Evolutionary conservation across 78 protist species (phyloP).

Genomic region (Chrysochromulina tobinii): DNA sequence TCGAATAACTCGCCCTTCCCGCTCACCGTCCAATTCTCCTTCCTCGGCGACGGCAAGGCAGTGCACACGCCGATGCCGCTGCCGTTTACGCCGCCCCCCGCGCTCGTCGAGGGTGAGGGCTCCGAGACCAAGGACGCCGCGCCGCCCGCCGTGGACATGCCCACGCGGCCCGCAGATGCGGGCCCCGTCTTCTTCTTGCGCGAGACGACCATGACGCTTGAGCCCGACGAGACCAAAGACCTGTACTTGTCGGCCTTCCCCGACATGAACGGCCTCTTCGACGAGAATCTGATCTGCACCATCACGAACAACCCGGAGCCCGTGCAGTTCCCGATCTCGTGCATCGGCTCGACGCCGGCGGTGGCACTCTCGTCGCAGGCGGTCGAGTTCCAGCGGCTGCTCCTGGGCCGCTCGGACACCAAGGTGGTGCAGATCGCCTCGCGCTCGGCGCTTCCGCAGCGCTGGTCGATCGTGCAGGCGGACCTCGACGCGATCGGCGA

Average conservation of each 20-base stretch:
- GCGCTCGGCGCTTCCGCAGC: background rate
- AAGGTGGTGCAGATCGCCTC: background rate
- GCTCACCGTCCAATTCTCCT: constrained; percentile 20
- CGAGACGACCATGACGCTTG: constrained; percentile 12
- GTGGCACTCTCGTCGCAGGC: background rate
- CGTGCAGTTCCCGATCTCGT: constrained; percentile 29
- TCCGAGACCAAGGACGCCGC: background rate
- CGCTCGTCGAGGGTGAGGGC: background rate
- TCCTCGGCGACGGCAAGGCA: background rate
- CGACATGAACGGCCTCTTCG: background rate
- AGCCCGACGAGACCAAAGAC: constrained; percentile 48
- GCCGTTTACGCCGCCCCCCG: too few species aligned
- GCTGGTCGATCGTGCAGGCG: too few species aligned
- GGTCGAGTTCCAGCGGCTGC: constrained; percentile 55
- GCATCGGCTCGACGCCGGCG: constrained; percentile 53
- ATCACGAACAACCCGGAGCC: constrained; percentile 69
- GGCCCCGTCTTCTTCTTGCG: constrained; percentile 16
- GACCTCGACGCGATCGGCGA: background rate
- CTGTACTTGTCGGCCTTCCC: constrained; percentile 64
- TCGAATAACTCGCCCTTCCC: constrained; percentile 58
- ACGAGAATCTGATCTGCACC: constrained; percentile 42
- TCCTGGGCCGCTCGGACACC: constrained; percentile 34
- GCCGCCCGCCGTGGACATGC: background rate
- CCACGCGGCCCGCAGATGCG: too few species aligned
- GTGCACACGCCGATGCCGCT: background rate